Evolutionary conservation across 176 grass and related monocot species (phyloP).

Genomic region (Chrysopogon serrulatus): DNA sequence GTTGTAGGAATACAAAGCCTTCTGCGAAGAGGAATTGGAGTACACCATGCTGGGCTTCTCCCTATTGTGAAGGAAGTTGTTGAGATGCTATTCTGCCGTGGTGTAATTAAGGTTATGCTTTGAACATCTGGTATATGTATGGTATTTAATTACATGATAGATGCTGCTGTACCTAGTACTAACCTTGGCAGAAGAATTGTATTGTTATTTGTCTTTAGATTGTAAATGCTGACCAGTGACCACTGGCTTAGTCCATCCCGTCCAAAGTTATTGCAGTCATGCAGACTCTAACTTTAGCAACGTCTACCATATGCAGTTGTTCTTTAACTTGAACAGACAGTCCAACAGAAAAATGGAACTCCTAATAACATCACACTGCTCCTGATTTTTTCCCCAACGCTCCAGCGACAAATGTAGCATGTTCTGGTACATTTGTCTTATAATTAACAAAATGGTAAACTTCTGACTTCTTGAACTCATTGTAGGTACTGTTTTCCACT

Average conservation of each 20-base stretch:
- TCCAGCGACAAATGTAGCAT: not conserved
- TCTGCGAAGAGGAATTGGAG: conserved; percentile 83
- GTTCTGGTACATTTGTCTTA: not conserved
- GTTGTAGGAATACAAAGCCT: conserved; percentile 81
- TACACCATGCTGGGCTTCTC: conserved; percentile 98
- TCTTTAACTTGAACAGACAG: not conserved
- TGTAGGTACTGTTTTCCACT: conserved; percentile 91
- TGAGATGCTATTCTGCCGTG: conserved; percentile 97
- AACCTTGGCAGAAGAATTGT: not conserved
- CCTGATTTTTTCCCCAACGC: not conserved
- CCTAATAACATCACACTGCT: not conserved
- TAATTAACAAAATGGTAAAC: not conserved
- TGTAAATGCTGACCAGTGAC: conserved; percentile 18
- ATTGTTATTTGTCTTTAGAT: not conserved
- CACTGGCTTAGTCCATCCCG: not conserved
- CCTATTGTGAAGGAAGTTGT: conserved; percentile 99
- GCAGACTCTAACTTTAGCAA: not conserved
- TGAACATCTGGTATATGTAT: conserved; percentile 19
- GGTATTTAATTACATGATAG: conserved; percentile 25
- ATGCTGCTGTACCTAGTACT: conserved; percentile 12
- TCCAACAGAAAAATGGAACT: not conserved
- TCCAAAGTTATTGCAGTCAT: not conserved
- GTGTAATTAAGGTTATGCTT: conserved; percentile 85
- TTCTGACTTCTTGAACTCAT: conserved; percentile 29
- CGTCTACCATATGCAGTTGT: not conserved